These are phyloP conservation scores for Coemansia sp. DNA, from an alignment of 192 early-diverging fungal species.

Conservation along the genomic window DNA sequence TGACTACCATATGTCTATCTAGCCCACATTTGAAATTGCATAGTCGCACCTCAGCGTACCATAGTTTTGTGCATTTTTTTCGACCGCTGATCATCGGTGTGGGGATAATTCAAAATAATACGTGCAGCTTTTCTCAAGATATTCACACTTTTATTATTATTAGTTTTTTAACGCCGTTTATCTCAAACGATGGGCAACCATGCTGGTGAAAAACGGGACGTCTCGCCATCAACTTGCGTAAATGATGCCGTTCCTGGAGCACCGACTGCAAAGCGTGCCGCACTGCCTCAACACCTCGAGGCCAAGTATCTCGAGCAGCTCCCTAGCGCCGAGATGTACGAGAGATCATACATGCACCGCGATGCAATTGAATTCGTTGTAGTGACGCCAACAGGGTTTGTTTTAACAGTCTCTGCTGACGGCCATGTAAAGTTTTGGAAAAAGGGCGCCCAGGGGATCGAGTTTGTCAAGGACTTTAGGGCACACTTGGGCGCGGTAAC, in stretches of 20 bases:
- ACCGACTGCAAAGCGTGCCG: not conserved
- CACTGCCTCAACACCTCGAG: constrained; percentile 45
- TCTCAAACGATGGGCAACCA: not conserved
- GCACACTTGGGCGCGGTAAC: constrained; percentile 70
- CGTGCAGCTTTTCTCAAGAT: not conserved
- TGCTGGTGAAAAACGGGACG: not conserved
- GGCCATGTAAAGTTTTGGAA: constrained; percentile 99
- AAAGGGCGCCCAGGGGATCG: constrained; percentile 85
- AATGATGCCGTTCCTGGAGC: not conserved
- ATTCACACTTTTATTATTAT: not conserved
- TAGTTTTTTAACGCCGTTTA: not conserved
- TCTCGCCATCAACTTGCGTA: not conserved
- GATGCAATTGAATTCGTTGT: constrained; percentile 79
- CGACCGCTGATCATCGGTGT: too few relatives aligned
- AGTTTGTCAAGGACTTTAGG: constrained; percentile 98
- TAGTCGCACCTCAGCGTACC: too few relatives aligned
- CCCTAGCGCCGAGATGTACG: constrained; percentile 92
- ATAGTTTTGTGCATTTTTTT: too few relatives aligned
- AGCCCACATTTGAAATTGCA: too few relatives aligned
- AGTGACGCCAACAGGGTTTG: constrained; percentile 80
- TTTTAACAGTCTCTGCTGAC: constrained; percentile 92
- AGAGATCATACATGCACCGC: constrained; percentile 93
- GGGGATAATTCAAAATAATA: too few relatives aligned
- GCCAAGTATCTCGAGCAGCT: constrained; percentile 72
- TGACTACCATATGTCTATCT: too few relatives aligned